Evolutionary conservation across 78 protist species (phyloP), one percentile per base, ranked within the genome.

Genomic region (Mantamonas sphyraenae): DNA sequence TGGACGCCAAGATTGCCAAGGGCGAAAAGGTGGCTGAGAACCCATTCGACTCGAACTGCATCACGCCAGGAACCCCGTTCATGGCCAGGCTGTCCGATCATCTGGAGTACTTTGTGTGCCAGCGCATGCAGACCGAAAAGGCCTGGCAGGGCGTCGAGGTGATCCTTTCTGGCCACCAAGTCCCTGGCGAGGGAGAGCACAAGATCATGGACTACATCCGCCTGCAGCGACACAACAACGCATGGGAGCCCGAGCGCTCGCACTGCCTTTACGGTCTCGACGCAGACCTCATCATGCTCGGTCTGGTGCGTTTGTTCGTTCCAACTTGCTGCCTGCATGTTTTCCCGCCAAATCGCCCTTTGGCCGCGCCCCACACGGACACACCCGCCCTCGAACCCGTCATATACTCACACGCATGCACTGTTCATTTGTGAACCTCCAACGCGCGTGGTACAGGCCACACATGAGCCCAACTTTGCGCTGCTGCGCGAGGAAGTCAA

Each of bases 111-210:
- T 70, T 62, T 22, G 76, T 77, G n/a, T 26, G 1, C 24, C 34
- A 39, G 38, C 34, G 34, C 62, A 10, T 63, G 30, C 2, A 1
- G 3, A 82, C 47, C 9, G 81, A 76, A 53, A 81, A 86, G 2
- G 73, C 73, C 39, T 84, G 90, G 90, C 73, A 69, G 37, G 42
- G 68, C 28, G 16, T 79, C 40, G 4, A 12, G 1, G 82, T 82
- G 22, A n/a, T 82, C 22, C 16, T 82, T 43, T 61, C 73, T 1
- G 78, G 79, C 38, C 75, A 70, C 65, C 72, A 71, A 19, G 31
- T 63, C 26, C 91, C 94, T 0, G 97, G 97, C 1, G 94, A 89
- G 56, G 99, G 99, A 8, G 99, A 96, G 81, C 99, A 96, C 64
- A 96, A 96, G 82, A 91, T 96, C 64, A 84, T 90, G 92, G 89